Evolutionary conservation across 2,329 filamentous ascomycete genomes (phyloP).

Genomic region (Leptodontidium sp.): DNA sequence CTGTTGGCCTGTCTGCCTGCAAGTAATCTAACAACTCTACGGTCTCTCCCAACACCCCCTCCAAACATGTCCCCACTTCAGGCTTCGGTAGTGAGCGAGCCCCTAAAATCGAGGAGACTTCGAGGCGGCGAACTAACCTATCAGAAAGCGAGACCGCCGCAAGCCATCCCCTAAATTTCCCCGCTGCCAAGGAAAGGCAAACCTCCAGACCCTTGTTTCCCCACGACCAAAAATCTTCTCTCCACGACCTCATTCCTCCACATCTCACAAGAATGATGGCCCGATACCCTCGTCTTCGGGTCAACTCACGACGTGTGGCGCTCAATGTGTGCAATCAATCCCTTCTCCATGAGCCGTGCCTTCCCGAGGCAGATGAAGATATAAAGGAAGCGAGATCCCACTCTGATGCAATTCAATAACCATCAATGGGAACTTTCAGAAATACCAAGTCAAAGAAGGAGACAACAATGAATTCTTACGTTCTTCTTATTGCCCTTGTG

Average conservation of each 20-base stretch:
- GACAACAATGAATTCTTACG: constrained; percentile 33
- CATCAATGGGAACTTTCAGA: not conserved
- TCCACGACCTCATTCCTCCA: not conserved
- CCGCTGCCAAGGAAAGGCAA: constrained; percentile 2
- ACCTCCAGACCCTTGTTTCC: constrained; percentile 13
- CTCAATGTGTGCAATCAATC: not conserved
- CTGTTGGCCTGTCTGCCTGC: not conserved
- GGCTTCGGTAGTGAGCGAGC: not conserved
- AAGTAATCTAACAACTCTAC: no score
- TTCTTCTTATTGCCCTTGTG: constrained; percentile 37
- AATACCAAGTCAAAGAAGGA: not conserved
- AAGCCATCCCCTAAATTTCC: not conserved
- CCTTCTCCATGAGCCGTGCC: not conserved
- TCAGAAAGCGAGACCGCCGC: not conserved
- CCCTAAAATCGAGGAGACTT: not conserved
- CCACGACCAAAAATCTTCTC: constrained; percentile 19
- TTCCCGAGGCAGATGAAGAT: constrained; percentile 9
- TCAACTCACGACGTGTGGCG: constrained; percentile 12
- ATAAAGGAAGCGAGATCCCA: not conserved
- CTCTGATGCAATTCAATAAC: not conserved
- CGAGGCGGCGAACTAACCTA: not conserved
- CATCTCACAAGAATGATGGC: not conserved
- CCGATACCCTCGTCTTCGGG: constrained; percentile 15
- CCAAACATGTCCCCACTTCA: not conserved
- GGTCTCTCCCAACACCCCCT: no score